A percentile compares a stretch with the other conserved stretches of the same genome.
phyloP scores from a whole-genome alignment of 176 grass and related monocot species.

The Musa itinerans region DNA sequence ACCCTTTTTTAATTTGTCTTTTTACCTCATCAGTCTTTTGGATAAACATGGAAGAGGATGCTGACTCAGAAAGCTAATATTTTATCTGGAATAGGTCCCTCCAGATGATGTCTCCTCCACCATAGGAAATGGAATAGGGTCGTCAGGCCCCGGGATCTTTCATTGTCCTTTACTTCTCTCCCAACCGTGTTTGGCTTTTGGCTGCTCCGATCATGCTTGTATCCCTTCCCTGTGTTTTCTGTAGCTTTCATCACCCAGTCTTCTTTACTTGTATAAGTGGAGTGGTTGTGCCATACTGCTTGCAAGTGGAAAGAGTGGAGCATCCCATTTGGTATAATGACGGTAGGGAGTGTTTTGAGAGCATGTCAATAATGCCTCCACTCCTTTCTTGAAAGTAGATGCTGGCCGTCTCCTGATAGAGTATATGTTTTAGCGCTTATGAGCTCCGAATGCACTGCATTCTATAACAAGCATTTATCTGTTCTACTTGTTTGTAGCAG shows the following conservation, averaged over 20 bases:
- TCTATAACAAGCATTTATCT: not conserved
- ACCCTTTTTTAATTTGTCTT: no score
- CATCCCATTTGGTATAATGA: not conserved
- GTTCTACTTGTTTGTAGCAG: not conserved
- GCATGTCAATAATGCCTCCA: not conserved
- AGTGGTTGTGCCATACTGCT: no score
- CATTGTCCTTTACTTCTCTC: no score
- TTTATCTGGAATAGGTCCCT: not conserved
- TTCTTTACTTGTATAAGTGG: no score
- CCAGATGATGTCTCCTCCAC: not conserved
- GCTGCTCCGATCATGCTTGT: no score
- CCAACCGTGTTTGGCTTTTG: no score
- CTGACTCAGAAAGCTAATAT: not conserved
- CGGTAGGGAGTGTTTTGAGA: not conserved
- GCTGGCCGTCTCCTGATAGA: not conserved
- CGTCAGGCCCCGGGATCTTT: not conserved
- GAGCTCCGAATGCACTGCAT: not conserved
- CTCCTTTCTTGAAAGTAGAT: not conserved
- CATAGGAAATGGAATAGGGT: not conserved
- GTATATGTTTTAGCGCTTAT: not conserved
- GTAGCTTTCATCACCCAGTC: no score
- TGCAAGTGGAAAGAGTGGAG: no score
- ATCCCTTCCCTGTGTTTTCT: no score
- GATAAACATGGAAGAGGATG: not conserved
- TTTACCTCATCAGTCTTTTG: not conserved